Conservation (phyloP, 805 yeast species). For the Blastobotrys terrestris region DNA sequence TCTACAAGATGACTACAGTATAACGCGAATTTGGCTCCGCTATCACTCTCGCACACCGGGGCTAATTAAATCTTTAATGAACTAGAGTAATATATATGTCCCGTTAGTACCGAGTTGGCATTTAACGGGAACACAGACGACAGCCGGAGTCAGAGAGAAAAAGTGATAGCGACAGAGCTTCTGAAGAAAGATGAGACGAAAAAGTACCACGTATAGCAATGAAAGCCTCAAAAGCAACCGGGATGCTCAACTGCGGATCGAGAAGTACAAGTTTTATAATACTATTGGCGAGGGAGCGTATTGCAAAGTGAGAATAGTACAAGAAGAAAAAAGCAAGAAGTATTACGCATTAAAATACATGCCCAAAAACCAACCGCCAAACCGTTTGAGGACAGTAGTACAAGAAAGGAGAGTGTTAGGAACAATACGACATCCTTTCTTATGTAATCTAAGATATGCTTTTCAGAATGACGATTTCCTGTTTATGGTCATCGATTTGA, state of each 20-base stretch:
- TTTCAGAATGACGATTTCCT: conserved; percentile 24
- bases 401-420: conserved; percentile 26
- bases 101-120: no score
- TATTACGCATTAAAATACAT: conserved; percentile 26
- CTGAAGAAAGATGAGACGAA: not conserved
- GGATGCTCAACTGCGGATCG: conserved; percentile 4
- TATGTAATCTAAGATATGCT: conserved; percentile 26
- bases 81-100: not conserved
- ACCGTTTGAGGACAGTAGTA: conserved; percentile 15
- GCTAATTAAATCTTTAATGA: not conserved
- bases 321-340: conserved; percentile 14
- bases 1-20: not conserved
- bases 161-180: no score
- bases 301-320: conserved; percentile 63
- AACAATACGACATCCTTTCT: conserved; percentile 21
- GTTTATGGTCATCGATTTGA: conserved; percentile 25
- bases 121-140: no score
- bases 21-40: not conserved
- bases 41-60: not conserved
- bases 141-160: no score
- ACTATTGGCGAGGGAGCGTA: conserved; percentile 80
- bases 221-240: not conserved
- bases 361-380: conserved; percentile 18
- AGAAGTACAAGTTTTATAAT: conserved; percentile 36
- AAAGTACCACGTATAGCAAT: not conserved